phyloP scores from a whole-genome alignment of 2,329 filamentous ascomycete genomes.

The Colletotrichum phormii region DNA sequence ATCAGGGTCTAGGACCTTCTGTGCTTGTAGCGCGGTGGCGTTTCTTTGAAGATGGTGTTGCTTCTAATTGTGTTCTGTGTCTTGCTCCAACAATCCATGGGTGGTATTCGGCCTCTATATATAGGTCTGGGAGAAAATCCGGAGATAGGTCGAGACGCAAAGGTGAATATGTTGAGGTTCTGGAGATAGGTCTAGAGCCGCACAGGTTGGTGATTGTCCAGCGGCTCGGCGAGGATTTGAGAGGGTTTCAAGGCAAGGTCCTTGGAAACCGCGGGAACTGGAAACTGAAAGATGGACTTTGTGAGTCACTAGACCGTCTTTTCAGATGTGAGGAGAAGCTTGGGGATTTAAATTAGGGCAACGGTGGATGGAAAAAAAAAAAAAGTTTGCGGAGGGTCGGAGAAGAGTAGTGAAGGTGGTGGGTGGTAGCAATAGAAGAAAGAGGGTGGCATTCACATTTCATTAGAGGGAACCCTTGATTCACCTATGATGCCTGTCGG shows the following conservation, averaged over 20 bases:
- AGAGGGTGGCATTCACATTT: constrained; percentile 24
- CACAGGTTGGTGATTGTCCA: too few relatives aligned
- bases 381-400: constrained; percentile 28
- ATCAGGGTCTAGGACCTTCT: constrained; percentile 9
- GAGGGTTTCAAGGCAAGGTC: not conserved
- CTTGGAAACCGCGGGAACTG: not conserved
- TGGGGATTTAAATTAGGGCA: constrained; percentile 31
- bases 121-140: not conserved
- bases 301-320: not conserved
- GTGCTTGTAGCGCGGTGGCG: constrained; percentile 7
- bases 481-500: constrained; percentile 15
- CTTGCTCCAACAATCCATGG: constrained; percentile 17
- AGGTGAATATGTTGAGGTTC: not conserved
- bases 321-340: constrained; percentile 25
- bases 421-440: constrained; percentile 20
- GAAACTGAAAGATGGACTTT: not conserved
- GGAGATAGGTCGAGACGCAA: not conserved
- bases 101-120: not conserved
- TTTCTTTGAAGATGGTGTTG: constrained; percentile 11
- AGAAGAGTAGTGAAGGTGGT: constrained; percentile 3
- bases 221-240: not conserved
- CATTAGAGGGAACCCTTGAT: constrained; percentile 12
- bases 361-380: not conserved
- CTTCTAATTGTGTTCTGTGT: constrained; percentile 2
- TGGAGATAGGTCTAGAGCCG: too few relatives aligned